Evolutionary conservation across 495 filamentous ascomycete species (phyloP), one percentile per base, ranked within the genome.

Genomic region (Penicillium chermesinum): DNA sequence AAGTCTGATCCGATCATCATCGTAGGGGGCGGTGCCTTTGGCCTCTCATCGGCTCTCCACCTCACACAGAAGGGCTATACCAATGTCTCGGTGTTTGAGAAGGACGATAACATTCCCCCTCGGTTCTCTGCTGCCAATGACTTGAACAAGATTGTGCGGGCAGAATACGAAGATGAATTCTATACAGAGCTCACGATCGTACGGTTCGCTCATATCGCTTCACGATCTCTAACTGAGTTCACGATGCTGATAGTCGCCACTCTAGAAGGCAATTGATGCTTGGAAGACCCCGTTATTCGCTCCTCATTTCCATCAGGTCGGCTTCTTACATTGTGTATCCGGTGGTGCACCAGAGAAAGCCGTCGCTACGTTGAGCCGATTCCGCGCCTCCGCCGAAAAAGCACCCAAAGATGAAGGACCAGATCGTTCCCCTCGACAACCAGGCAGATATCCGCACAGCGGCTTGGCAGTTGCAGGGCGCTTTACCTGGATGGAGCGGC

Each of bases 131-230:
- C 77, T 7, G 74, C 66, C 20, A 70, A 72, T 47, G 75, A 81
- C 50, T 49, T 77, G 21, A 81, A 78, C 54, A 80, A 81, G 62
- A 79, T 80, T 39, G 56, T 80, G 16, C 68, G 78, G 6, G 73
- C 72, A 9, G 75, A 80, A 41, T 80, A 81, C 53, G 75, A 78
- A 38, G 75, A 79, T 54, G 64, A 64, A 3, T 77, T 78, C 44
- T 81, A 81, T 30, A 71, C 72, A 1, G 68, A 77, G 15, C 51
- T 80, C 39, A 55, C 55, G 8, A 62, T 62, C 56, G 58, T 62
- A 58, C 39, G 49, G 27, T 3, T 12, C 12, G 2, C 1, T 6
- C 14, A 36, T 13, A 22, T 18, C 17, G 7, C 20, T 19, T 32
- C 14, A 6, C 18, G 33, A 2, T 14, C 5, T 18, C 19, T 38